These are phyloP conservation scores for Massospora cicadina DNA, from an alignment of 371 early-diverging fungal genomes.

Conservation along the genomic window DNA sequence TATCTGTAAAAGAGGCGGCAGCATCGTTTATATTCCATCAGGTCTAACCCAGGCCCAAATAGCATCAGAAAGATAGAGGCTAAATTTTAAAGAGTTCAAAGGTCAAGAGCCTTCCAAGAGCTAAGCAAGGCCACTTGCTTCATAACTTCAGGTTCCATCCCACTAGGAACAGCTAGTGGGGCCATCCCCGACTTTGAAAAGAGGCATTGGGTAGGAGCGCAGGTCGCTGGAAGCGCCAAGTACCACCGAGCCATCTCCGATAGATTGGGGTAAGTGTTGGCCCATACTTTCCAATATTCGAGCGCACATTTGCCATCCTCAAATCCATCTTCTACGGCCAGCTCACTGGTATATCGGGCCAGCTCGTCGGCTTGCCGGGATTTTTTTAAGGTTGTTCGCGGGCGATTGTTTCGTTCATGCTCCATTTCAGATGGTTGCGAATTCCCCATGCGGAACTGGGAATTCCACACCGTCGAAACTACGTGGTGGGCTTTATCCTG, in stretches of 20 bases:
- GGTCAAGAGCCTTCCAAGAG: background rate
- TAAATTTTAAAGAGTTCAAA: background rate
- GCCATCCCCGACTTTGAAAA: background rate
- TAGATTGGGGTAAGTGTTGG: background rate
- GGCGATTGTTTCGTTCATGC: background rate
- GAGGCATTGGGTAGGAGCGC: background rate
- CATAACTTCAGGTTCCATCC: background rate
- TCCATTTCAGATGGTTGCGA: background rate
- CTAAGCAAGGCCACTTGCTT: background rate
- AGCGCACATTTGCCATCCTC: background rate
- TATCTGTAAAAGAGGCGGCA: no score
- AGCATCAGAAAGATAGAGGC: no score
- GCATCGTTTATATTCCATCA: no score
- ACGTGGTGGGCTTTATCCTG: background rate
- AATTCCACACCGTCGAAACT: background rate
- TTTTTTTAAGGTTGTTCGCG: background rate
- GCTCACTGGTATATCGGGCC: background rate
- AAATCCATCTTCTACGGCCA: background rate
- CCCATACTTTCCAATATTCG: background rate
- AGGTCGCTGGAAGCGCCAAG: background rate
- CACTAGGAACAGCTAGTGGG: background rate
- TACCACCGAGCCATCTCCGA: background rate
- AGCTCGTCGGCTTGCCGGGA: background rate
- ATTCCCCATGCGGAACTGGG: background rate
- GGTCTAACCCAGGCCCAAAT: no score